Percentiles rank a stretch among this genome's conserved stretches.
phyloP scores from a whole-genome alignment of 169 alveolate genomes.

The Miamiensis avidus region DNA sequence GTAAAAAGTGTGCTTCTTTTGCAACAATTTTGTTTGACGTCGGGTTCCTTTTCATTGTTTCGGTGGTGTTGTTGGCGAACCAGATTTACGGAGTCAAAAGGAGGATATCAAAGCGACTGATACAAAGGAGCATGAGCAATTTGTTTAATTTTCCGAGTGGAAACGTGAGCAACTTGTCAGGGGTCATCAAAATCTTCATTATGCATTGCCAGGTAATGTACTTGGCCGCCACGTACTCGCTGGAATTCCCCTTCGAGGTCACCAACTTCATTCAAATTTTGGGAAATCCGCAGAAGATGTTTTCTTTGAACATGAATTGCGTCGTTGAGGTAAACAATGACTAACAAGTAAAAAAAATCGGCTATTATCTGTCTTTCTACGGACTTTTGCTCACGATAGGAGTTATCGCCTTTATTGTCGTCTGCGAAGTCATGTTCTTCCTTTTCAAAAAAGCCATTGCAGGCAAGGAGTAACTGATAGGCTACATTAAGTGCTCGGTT shows the following conservation, averaged over 20 bases:
- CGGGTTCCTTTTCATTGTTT: not conserved
- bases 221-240: not conserved
- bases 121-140: not conserved
- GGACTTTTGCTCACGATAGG: too few relatives aligned
- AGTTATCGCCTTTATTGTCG: too few relatives aligned
- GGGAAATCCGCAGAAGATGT: too few relatives aligned
- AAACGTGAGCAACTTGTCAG: not conserved
- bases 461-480: too few relatives aligned
- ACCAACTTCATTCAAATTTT: too few relatives aligned
- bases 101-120: not conserved
- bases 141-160: not conserved
- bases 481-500: not conserved
- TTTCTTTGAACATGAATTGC: too few relatives aligned
- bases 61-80: not conserved
- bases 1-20: not conserved
- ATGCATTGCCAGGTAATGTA: not conserved
- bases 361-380: too few relatives aligned
- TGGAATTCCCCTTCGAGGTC: too few relatives aligned
- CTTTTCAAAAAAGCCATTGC: too few relatives aligned
- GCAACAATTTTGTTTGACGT: not conserved
- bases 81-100: not conserved
- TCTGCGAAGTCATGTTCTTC: too few relatives aligned
- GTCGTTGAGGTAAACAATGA: too few relatives aligned
- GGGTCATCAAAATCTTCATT: not conserved
- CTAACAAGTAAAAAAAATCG: too few relatives aligned